Evolutionary conservation across 768 basidiomycete genomes (phyloP).

Genomic region (Agaricus subrufescens): DNA sequence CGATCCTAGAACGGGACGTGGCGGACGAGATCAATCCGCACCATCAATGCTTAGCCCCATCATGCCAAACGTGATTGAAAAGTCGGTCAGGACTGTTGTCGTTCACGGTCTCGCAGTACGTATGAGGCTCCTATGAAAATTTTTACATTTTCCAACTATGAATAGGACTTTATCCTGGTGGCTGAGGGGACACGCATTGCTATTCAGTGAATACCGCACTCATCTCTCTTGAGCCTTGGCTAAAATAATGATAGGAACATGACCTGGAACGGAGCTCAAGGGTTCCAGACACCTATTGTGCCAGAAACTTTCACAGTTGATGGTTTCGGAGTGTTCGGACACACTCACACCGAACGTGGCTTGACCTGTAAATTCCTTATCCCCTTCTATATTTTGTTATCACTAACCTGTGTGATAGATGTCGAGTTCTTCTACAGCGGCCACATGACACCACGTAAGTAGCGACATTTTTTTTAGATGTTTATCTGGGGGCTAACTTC

Average conservation of each 20-base stretch:
- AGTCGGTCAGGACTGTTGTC: conserved; percentile 63
- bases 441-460: conserved; percentile 3
- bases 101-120: conserved; percentile 69
- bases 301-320: conserved; percentile 69
- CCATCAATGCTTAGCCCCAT: conserved; percentile 49
- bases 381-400: not conserved
- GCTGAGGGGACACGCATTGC: conserved; percentile 69
- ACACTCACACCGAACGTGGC: conserved; percentile 62
- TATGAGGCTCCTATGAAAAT: conserved; percentile 49
- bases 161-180: conserved; percentile 59
- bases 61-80: conserved; percentile 73
- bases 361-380: conserved; percentile 43
- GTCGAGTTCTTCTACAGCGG: conserved; percentile 53
- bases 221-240: conserved; percentile 20
- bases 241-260: conserved; percentile 24
- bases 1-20: conserved; percentile 48
- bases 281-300: conserved; percentile 66
- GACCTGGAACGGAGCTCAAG: conserved; percentile 59
- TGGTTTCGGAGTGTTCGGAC: conserved; percentile 64
- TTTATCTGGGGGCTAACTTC: conserved; percentile 35
- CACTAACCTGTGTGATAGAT: conserved; percentile 25
- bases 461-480: conserved; percentile 15
- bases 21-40: conserved; percentile 50
- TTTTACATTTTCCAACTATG: conserved; percentile 14
- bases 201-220: conserved; percentile 44